Evolutionary conservation across 1,139 yeast genomes (phyloP), one percentile per base, ranked within the genome.

Genomic region (Debaryomyces sp.): DNA sequence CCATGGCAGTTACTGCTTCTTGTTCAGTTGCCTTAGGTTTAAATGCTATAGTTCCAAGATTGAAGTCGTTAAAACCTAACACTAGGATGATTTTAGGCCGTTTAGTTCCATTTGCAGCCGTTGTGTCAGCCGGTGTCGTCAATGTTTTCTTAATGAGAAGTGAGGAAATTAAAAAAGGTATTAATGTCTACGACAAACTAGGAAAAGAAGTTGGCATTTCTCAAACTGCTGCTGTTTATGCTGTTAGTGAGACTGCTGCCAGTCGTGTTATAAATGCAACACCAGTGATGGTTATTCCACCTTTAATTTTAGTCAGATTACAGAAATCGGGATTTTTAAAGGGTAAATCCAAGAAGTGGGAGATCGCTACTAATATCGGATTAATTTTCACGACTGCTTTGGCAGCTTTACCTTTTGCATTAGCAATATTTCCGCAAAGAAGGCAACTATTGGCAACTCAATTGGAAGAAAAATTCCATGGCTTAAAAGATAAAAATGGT

Each of bases 21-120:
- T 94, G 98, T 68, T 84, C 92, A 51, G 98, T 94, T 7, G 99
- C 99, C 0, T 74, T 94, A 42, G 99, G 99, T 6, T 80, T 94
- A 52, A 92, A 92, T 59, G 81, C 96, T 12, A 63, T 91, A 42
- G 97, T 95, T 12, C 97, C 98, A 18, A 79, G 85, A 53, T 74
- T 94, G 62, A 87, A 80, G 60, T 75, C 80, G 38, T 64, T 92
- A 27, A 68, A 80, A n/a, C 85, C 96, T 3, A 75, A 73, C 51
- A 84, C 97, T 10, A 83, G 77, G 62, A 70, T 85, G 60, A 77
- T 92, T 41, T 72, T 94, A 53, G 86, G 92, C 36, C 83, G 99
- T 58, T 77, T 94, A 51, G 96, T 94, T 6, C 99, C 99, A 5
- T 94, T 94, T 70, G 98, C 98, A 1, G 99, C 99, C 4, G 99